A percentile compares a stretch with the other conserved stretches of the same genome.
Evolutionary conservation across 106 monocot genomes (phyloP).

Genomic region (Vanilla planifolia): DNA sequence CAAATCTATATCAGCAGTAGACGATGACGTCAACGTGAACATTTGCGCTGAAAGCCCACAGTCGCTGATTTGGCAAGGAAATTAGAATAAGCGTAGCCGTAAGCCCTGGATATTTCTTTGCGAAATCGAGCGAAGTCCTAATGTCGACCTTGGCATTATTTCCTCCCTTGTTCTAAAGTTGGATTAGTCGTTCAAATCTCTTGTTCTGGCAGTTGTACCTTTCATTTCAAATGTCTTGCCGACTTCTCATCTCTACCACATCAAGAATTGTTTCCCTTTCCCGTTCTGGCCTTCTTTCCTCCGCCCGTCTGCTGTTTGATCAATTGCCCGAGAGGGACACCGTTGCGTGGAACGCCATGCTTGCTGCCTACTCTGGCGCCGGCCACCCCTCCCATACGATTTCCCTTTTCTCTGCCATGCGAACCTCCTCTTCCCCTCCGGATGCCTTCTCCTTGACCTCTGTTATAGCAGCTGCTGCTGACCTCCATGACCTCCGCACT

Average conservation of each 20-base stretch:
- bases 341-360: constrained; percentile 59
- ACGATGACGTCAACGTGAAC: no score
- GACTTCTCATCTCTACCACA: constrained; percentile 25
- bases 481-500: constrained; percentile 8
- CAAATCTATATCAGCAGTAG: no score
- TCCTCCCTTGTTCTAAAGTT: no score
- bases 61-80: no score
- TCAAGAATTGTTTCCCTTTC: constrained; percentile 19
- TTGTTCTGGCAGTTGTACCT: no score
- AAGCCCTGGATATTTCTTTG: no score
- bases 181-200: no score
- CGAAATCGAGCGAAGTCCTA: no score
- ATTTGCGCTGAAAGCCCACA: no score
- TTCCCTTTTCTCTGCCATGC: constrained; percentile 50
- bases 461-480: constrained; percentile 24
- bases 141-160: no score
- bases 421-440: constrained; percentile 4
- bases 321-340: constrained; percentile 37
- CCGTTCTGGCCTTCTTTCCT: constrained; percentile 19
- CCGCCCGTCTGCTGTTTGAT: constrained; percentile 37
- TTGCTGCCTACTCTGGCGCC: constrained; percentile 40
- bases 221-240: not conserved
- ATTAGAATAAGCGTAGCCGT: no score
- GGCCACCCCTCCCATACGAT: constrained; percentile 22
- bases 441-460: constrained; percentile 72